Percentiles rank a stretch among this genome's conserved stretches.
phyloP scores from a whole-genome alignment of 768 basidiomycete species.

The Gyrodon lividus region DNA sequence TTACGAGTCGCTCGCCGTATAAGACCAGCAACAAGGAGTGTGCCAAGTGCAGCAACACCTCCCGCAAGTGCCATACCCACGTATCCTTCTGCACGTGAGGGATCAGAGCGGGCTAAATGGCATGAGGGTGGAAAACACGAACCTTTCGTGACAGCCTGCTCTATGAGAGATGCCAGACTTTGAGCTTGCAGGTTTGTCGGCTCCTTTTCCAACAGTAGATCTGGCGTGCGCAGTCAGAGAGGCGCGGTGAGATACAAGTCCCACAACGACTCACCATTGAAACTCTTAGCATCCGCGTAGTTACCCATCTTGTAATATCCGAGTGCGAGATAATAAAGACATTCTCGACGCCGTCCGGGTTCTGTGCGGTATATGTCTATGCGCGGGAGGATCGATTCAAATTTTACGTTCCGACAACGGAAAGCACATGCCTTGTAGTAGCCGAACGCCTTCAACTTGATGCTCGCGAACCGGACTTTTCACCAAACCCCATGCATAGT shows the following conservation, averaged over 20 bases:
- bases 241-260: not conserved
- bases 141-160: slow-evolving; percentile 83
- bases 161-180: slow-evolving; percentile 82
- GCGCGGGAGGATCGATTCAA: slow-evolving; percentile 8
- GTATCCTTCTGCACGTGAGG: slow-evolving; percentile 75
- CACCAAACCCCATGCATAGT: slow-evolving; percentile 95
- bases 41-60: slow-evolving; percentile 83
- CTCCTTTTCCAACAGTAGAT: slow-evolving; percentile 84
- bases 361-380: slow-evolving; percentile 91
- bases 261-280: slow-evolving; percentile 68
- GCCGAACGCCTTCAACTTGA: slow-evolving; percentile 87
- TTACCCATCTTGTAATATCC: slow-evolving; percentile 98
- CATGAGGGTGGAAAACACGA: slow-evolving; percentile 16
- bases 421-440: slow-evolving; percentile 73
- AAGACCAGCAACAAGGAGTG: slow-evolving; percentile 68
- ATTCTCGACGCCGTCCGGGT: slow-evolving; percentile 85
- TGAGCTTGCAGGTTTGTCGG: slow-evolving; percentile 92
- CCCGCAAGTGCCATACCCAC: slow-evolving; percentile 97
- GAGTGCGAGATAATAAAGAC: slow-evolving; percentile 92
- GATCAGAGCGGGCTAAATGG: not conserved
- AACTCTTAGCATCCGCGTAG: slow-evolving; percentile 87
- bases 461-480: slow-evolving; percentile 84
- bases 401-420: not conserved
- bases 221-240: slow-evolving; percentile 39
- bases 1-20: slow-evolving; percentile 78